Base-by-base conservation (phyloP, 805 yeast species). In the Saccharomycopsis javanensis region DNA sequence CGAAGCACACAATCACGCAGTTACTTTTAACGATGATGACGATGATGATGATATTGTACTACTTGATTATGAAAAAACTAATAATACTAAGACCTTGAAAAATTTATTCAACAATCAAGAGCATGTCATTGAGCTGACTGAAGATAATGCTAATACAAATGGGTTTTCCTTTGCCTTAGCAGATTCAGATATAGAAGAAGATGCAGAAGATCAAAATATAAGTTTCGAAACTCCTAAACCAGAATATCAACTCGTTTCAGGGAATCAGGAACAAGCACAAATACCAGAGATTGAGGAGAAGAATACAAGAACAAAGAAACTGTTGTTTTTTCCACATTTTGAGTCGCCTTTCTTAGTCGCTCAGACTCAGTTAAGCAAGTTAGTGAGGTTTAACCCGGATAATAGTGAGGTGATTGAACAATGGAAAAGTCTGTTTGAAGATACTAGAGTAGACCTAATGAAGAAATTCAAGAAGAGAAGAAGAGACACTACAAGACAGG, bases 311-410 rank as follows among this genome's bases (percentile, higher is more conserved):
- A 74, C 67, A 62, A 69, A 69, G 42, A 65, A 71, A 51, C 82
- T 88, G 6, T 72, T 90, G 35, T 91, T 92, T 69, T 92, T 95
- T 78, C 72, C 85, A 1, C 97, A 92, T 67, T 72, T 76, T 11
- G 86, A 86, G 18, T 91, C 97, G 0, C 97, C 97, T 0, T 92
- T 88, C 71, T 73, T 92, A 61, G 80, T 79, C 54, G 84, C 97
- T 0, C 98, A 91, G 70, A 77, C 96, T 0, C 96, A 87, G 67
- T 68, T 89, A 52, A 79, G 79, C 58, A 85, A 82, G 64, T 63
- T 86, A 35, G 74, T 78, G 6, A 65, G 68, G n/a, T 58, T 56
- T 33, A 55, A 60, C 16, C 51, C 42, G 8, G 16, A 52, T 5
- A 65, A 66, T 20, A 71, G 67, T 13, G 69, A 75, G 33, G 64